These are phyloP conservation scores for Boletus eberwhitei DNA, from an alignment of 768 basidiomycete species.

Conservation along the genomic window DNA sequence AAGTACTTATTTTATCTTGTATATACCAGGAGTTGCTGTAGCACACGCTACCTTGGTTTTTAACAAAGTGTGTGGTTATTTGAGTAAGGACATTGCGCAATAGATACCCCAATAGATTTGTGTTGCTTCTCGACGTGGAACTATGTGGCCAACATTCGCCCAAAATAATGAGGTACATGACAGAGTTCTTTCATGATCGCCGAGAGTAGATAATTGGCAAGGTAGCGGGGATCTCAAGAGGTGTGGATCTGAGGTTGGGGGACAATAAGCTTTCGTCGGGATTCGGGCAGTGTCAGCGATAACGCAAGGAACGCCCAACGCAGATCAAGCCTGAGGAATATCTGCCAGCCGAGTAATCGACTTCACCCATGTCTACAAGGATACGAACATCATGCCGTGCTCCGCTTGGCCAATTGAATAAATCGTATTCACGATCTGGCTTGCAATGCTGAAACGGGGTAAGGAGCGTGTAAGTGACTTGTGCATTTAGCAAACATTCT, in stretches of 20 bases:
- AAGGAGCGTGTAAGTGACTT: not conserved
- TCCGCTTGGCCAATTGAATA: conserved; percentile 12
- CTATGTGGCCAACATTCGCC: not conserved
- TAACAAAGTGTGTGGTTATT: not conserved
- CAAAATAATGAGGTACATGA: conserved; percentile 2
- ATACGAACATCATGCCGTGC: conserved; percentile 1
- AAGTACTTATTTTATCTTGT: conserved; percentile 13
- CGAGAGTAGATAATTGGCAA: conserved; percentile 2
- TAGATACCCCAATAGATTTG: conserved; percentile 1
- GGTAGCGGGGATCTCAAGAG: conserved; percentile 22
- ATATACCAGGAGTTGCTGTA: conserved; percentile 19
- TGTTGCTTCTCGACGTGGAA: conserved; percentile 1
- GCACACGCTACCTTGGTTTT: conserved; percentile 3
- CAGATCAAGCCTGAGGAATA: not conserved
- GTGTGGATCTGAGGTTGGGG: conserved; percentile 7
- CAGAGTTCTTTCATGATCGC: conserved; percentile 5
- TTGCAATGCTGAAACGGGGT: not conserved
- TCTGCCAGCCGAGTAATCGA: not conserved
- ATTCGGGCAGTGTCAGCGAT: not conserved
- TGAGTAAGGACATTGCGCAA: not conserved
- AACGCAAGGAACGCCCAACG: not conserved
- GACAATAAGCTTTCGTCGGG: conserved; percentile 9
- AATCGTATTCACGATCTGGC: conserved; percentile 14
- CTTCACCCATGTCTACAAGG: not conserved
- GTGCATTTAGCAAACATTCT: not conserved